Percentiles rank a stretch among this genome's conserved stretches.
Evolutionary conservation across 805 yeast genomes (phyloP).

Genomic region (Nematodospora valgi): DNA sequence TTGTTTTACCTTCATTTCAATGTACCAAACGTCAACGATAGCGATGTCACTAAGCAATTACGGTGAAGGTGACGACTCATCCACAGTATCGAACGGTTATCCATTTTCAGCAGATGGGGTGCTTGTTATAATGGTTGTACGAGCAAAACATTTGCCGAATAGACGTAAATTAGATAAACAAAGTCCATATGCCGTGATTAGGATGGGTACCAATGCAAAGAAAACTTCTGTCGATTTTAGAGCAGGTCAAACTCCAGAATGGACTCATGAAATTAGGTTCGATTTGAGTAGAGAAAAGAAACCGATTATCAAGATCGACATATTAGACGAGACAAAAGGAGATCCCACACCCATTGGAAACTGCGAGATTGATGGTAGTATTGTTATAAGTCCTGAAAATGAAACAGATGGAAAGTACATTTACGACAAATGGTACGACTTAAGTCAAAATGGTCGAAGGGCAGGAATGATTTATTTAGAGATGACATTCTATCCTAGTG

Average conservation of each 20-base stretch:
- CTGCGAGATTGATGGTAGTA: constrained; percentile 70
- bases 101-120: constrained; percentile 47
- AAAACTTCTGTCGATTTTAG: constrained; percentile 73
- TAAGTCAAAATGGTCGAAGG: constrained; percentile 61
- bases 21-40: too few species aligned
- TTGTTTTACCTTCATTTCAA: too few species aligned
- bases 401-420: constrained; percentile 60
- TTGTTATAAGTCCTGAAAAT: constrained; percentile 53
- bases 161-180: constrained; percentile 86
- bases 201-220: constrained; percentile 79
- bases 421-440: constrained; percentile 79
- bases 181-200: constrained; percentile 80
- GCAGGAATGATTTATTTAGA: constrained; percentile 91
- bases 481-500: constrained; percentile 81
- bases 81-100: too few species aligned
- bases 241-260: constrained; percentile 93
- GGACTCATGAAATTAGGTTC: constrained; percentile 76
- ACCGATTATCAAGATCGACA: constrained; percentile 64
- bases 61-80: too few species aligned
- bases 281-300: constrained; percentile 60
- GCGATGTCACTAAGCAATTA: background rate
- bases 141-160: constrained; percentile 86
- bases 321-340: constrained; percentile 79
- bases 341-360: constrained; percentile 88
- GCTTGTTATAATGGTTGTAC: constrained; percentile 70